Percentiles rank a stretch among this genome's conserved stretches.
Conservation (phyloP, 2,329 filamentous ascomycete species). For the Karstenula rhodostoma region DNA sequence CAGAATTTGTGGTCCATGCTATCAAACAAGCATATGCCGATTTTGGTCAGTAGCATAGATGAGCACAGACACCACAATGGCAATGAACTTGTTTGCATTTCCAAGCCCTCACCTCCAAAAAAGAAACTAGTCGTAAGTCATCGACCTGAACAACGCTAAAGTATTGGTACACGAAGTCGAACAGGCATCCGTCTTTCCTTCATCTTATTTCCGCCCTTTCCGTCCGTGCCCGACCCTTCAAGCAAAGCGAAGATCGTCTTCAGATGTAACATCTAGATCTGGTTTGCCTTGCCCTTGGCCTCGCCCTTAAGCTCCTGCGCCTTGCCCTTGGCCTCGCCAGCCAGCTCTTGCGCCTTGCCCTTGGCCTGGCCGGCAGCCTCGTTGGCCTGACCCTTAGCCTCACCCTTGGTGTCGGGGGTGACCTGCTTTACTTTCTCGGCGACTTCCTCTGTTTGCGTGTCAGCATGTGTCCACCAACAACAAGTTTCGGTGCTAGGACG, state of each 20-base stretch:
- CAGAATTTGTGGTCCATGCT: neutral
- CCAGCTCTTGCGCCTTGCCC: conserved; percentile 51
- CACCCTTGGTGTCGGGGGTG: conserved; percentile 34
- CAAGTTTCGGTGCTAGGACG: too few species aligned
- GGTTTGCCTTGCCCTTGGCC: conserved; percentile 50
- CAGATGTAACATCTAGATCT: neutral
- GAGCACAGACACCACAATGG: neutral
- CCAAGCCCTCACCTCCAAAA: neutral
- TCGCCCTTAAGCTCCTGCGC: conserved; percentile 53
- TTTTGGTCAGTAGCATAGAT: neutral
- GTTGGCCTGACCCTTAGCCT: conserved; percentile 49
- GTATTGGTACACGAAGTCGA: conserved; percentile 12
- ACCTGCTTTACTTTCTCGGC: conserved; percentile 52
- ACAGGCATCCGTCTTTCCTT: neutral
- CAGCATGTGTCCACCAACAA: conserved; percentile 18
- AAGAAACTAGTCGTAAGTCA: neutral
- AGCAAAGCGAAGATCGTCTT: neutral
- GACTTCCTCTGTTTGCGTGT: conserved; percentile 57
- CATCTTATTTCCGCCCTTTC: neutral
- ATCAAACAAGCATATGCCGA: neutral
- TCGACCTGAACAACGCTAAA: neutral
- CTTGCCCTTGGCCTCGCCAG: conserved; percentile 54
- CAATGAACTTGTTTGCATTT: neutral
- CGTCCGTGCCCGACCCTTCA: neutral
- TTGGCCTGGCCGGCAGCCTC: conserved; percentile 44